Base-by-base conservation (phyloP, 2,329 filamentous ascomycete species). In the Exophiala oligosperma region DNA sequence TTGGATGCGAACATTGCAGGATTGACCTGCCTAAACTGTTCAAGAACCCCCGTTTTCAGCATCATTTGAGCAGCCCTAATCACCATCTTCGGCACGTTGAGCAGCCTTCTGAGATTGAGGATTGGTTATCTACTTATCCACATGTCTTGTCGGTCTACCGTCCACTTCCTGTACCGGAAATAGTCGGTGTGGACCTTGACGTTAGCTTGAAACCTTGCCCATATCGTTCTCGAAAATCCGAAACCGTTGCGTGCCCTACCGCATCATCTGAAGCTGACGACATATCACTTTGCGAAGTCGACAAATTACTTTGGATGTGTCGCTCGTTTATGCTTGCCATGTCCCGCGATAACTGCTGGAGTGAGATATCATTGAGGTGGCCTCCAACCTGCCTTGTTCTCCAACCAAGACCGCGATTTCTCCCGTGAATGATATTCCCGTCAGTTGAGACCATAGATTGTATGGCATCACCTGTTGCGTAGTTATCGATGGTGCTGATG, bases 361-460 rank as follows among this genome's bases (percentile, higher is more conserved):
- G 26, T 21, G 68, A 66, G 5, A 52, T 52, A 55, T 72, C 63
- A 59, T 64, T 69, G 23, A 73, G 53, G 54, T 73, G 63, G 56
- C 70, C 71, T 58, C 70, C 71, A 40, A 73, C 67, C 60, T 74
- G 71, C 60, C 68, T 72, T 17, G 61, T 67, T 61, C 69, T 71
- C 68, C 68, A 71, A 17, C 64, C 66, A 59, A 68, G 53, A 40
- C 66, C 67, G 58, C 64, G 28, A 29, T 29, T 29, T 29, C 8
- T 29, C 5, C 28, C 69, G 52, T 72, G 67, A 53, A 74, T 60
- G 29, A 67, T 60, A 35, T 70, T 67, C n/a, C 69, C 69, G 56
- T 71, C 68, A 9, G 71, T 68, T 37, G 72, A 75, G 47, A 73
- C 70, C 71, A 74, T 73, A 52, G 73, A 72, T 52, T 74, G 71